phyloP scores from a whole-genome alignment of 306 rosid species.

The Quercus glauca region DNA sequence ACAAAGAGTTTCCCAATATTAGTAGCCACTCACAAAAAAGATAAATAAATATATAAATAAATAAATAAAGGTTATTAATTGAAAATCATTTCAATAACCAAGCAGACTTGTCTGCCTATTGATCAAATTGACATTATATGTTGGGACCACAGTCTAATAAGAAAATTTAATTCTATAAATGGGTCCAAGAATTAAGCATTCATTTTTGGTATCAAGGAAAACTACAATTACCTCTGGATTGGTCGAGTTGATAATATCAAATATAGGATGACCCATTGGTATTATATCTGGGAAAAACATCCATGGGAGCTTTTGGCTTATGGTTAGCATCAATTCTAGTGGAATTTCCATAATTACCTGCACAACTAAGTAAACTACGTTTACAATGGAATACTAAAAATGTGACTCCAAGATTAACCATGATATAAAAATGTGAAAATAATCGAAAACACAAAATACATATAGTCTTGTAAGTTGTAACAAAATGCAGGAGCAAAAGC shows the following conservation, averaged over 20 bases:
- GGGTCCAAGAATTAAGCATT: neutral
- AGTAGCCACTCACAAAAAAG: constrained; percentile 16
- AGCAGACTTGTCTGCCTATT: neutral
- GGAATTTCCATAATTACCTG: constrained; percentile 99
- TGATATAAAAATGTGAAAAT: neutral
- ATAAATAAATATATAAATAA: neutral
- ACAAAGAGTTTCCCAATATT: constrained; percentile 40
- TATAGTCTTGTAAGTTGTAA: neutral
- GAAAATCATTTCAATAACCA: neutral
- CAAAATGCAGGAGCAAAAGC: neutral
- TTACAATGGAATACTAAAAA: neutral
- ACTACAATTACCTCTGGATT: constrained; percentile 74
- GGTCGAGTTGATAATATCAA: constrained; percentile 89
- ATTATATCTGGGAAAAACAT: constrained; percentile 96
- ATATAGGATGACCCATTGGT: constrained; percentile 93
- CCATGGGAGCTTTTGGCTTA: constrained; percentile 91
- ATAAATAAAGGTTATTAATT: neutral
- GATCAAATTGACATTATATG: neutral
- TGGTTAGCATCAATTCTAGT: constrained; percentile 81
- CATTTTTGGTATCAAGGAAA: constrained; percentile 8
- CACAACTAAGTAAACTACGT: constrained; percentile 16
- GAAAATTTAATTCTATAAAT: neutral
- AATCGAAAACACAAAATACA: neutral
- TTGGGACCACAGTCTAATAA: neutral
- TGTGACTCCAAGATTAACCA: neutral